phyloP scores from a whole-genome alignment of 345 rosid genomes.

The Firmiana major region DNA sequence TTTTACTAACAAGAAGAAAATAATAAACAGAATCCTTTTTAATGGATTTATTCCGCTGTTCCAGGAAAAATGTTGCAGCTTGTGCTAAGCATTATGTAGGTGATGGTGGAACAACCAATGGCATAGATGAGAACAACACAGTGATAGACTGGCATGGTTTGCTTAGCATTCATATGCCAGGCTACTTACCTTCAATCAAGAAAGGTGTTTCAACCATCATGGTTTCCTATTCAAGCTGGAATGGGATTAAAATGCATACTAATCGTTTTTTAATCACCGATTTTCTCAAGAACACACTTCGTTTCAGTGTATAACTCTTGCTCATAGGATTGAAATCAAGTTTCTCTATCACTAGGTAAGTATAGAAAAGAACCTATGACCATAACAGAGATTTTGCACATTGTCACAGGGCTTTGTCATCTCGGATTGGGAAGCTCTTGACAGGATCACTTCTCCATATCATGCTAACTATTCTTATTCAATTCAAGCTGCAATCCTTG shows the following conservation, averaged over 20 bases:
- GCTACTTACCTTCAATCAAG: conserved; percentile 53
- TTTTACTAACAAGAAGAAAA: no score
- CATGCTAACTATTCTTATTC: conserved; percentile 60
- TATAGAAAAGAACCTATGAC: conserved; percentile 2
- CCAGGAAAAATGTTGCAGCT: conserved; percentile 76
- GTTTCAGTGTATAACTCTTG: conserved; percentile 44
- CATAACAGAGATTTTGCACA: not conserved
- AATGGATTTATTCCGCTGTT: not conserved
- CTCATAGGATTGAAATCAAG: not conserved
- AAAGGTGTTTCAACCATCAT: conserved; percentile 79
- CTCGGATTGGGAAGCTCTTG: conserved; percentile 61
- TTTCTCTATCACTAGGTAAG: not conserved
- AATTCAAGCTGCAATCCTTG: conserved; percentile 34
- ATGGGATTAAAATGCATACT: conserved; percentile 83
- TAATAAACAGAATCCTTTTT: no score
- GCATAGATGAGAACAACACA: conserved; percentile 72
- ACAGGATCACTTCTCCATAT: conserved; percentile 57
- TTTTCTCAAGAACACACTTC: conserved; percentile 63
- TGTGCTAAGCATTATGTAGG: conserved; percentile 92
- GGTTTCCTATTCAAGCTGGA: conserved; percentile 90
- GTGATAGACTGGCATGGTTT: conserved; percentile 48
- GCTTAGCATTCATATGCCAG: conserved; percentile 69
- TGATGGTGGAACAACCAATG: conserved; percentile 79
- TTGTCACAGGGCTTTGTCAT: conserved; percentile 52
- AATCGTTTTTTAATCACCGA: conserved; percentile 54